Conservation (phyloP, 352 stramenopile genomes). For the Plasmopara halstedii region DNA sequence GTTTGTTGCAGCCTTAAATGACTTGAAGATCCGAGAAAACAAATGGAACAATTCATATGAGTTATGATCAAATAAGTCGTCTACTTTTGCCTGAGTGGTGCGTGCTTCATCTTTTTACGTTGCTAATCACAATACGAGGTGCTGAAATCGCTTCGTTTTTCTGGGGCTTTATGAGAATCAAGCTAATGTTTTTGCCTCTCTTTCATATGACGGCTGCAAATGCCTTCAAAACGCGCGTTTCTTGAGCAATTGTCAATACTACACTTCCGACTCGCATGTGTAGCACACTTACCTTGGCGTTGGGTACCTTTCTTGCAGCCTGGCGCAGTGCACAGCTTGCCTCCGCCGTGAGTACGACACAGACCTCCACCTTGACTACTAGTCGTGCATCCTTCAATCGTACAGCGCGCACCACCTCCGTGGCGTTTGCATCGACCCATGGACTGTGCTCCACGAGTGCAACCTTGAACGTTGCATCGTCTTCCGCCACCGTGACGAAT, state of each 20-base stretch:
- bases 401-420: conserved; percentile 63
- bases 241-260: conserved; percentile 49
- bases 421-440: conserved; percentile 76
- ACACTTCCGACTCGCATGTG: conserved; percentile 67
- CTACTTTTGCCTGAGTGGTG: neutral
- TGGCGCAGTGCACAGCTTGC: conserved; percentile 72
- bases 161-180: neutral
- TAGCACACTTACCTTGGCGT: conserved; percentile 72
- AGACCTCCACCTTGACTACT: conserved; percentile 68
- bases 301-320: conserved; percentile 84
- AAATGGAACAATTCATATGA: neutral
- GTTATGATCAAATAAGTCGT: neutral
- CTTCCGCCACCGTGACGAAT: conserved; percentile 79
- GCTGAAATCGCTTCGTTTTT: neutral
- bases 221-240: conserved; percentile 52
- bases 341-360: conserved; percentile 76
- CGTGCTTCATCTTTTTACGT: neutral
- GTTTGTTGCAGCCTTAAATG: conserved; percentile 57
- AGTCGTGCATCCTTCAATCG: conserved; percentile 41
- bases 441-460: conserved; percentile 58
- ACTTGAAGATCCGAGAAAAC: neutral
- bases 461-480: conserved; percentile 53
- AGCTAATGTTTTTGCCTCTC: conserved; percentile 1
- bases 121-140: neutral
- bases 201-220: conserved; percentile 16